phyloP scores from a whole-genome alignment of 768 basidiomycete species.

The Suillus hirtellus region DNA sequence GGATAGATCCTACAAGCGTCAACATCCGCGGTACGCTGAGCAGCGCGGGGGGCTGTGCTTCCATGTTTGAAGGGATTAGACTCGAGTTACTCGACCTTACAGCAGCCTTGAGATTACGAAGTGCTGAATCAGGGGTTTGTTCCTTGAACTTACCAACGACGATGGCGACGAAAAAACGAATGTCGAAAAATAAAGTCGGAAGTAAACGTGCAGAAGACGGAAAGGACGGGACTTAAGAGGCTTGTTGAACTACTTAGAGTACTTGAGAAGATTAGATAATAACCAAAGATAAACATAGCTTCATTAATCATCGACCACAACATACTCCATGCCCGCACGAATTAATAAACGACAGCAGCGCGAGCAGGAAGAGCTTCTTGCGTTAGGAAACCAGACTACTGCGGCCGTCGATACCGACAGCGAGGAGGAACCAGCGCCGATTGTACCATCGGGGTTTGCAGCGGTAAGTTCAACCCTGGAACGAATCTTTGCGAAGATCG shows the following conservation, averaged over 20 bases:
- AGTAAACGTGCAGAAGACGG: neutral
- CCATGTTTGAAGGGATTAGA: slow-evolving; percentile 11
- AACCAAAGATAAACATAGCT: neutral
- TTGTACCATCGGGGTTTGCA: slow-evolving; percentile 38
- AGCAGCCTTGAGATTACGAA: neutral
- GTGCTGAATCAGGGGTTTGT: neutral
- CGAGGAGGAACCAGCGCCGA: slow-evolving; percentile 35
- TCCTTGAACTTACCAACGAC: neutral
- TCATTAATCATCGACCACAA: neutral
- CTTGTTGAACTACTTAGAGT: too few species aligned
- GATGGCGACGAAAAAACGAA: neutral
- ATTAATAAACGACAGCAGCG: slow-evolving; percentile 86
- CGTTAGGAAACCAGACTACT: slow-evolving; percentile 39
- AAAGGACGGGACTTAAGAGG: neutral
- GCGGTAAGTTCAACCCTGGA: slow-evolving; percentile 37
- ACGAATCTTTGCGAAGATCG: slow-evolving; percentile 14
- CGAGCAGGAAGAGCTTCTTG: slow-evolving; percentile 77
- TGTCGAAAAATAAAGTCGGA: neutral
- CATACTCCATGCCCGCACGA: slow-evolving; percentile 59
- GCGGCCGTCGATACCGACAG: slow-evolving; percentile 21
- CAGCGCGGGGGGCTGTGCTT: slow-evolving; percentile 30
- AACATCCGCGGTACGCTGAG: slow-evolving; percentile 43
- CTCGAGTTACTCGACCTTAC: neutral
- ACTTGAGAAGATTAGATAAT: slow-evolving; percentile 1
- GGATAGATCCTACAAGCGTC: slow-evolving; percentile 54